Percentiles rank a stretch among this genome's conserved stretches.
Conservation (phyloP, 2,329 filamentous ascomycete species). For the Cytospora paraplurivora region DNA sequence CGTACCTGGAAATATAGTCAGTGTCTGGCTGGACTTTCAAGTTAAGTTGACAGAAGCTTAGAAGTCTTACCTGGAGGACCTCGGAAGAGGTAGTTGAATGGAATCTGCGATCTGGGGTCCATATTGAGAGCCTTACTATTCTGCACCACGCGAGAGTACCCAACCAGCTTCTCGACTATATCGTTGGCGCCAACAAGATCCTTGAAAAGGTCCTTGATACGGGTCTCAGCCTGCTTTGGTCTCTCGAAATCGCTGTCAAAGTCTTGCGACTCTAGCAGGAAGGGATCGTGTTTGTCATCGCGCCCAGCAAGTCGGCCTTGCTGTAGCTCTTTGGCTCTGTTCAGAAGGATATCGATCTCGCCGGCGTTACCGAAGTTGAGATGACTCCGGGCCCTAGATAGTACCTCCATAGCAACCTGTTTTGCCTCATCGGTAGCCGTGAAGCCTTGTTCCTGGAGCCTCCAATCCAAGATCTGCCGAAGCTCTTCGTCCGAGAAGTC, state of each 20-base stretch:
- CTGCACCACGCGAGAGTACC: slow-evolving; percentile 54
- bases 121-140: slow-evolving; percentile 53
- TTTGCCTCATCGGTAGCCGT: slow-evolving; percentile 53
- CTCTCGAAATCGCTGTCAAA: slow-evolving; percentile 64
- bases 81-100: slow-evolving; percentile 70
- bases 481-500: slow-evolving; percentile 66
- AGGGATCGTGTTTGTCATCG: slow-evolving; percentile 31
- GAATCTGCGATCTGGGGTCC: slow-evolving; percentile 60
- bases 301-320: slow-evolving; percentile 34
- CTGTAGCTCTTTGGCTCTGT: slow-evolving; percentile 52
- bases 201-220: slow-evolving; percentile 57
- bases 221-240: slow-evolving; percentile 46
- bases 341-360: slow-evolving; percentile 69
- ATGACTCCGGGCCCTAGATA: slow-evolving; percentile 61
- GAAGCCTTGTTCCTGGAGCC: slow-evolving; percentile 60
- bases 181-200: slow-evolving; percentile 60
- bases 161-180: slow-evolving; percentile 54
- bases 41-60: not conserved
- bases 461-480: slow-evolving; percentile 60
- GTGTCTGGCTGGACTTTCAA: not conserved
- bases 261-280: slow-evolving; percentile 44
- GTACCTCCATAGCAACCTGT: slow-evolving; percentile 57
- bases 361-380: slow-evolving; percentile 72
- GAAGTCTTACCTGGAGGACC: slow-evolving; percentile 54
- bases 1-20: not conserved